A percentile compares a stretch with the other conserved stretches of the same genome.
Conservation (phyloP, 1,139 yeast species). For the Kodamaea fungicola region DNA sequence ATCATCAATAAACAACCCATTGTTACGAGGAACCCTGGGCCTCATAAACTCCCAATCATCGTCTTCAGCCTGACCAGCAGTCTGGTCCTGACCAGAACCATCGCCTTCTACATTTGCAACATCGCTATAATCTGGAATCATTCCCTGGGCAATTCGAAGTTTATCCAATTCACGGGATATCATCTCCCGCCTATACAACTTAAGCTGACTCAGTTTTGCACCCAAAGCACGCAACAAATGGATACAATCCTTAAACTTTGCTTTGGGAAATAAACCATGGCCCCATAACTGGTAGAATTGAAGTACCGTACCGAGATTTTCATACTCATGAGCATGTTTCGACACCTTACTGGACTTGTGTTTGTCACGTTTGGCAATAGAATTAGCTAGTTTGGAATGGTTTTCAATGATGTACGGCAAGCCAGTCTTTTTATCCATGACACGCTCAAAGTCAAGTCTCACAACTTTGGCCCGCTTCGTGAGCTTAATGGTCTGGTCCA, state of each 20-base stretch:
- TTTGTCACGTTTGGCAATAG: conserved; percentile 28
- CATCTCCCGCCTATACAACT: conserved; percentile 34
- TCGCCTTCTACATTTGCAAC: neutral
- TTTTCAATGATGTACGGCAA: conserved; percentile 44
- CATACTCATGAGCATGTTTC: conserved; percentile 39
- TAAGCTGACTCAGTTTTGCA: conserved; percentile 30
- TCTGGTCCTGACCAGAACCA: neutral
- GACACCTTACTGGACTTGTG: conserved; percentile 14
- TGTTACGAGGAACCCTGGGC: conserved; percentile 13
- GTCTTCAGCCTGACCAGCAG: conserved; percentile 10
- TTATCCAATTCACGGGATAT: conserved; percentile 34
- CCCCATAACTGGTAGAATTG: conserved; percentile 84
- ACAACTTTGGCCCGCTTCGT: conserved; percentile 32
- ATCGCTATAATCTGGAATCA: conserved; percentile 8
- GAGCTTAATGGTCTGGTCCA: conserved; percentile 39
- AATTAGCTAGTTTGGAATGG: conserved; percentile 29
- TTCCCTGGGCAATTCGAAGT: conserved; percentile 30
- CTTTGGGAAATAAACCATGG: conserved; percentile 74
- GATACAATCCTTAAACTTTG: conserved; percentile 64
- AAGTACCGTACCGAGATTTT: conserved; percentile 44
- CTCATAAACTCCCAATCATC: conserved; percentile 36
- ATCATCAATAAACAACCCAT: conserved; percentile 27
- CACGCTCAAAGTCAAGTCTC: conserved; percentile 47
- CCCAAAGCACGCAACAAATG: conserved; percentile 33
- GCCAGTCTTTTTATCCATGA: conserved; percentile 45